Evolutionary conservation across 2,329 filamentous ascomycete genomes (phyloP).

Genomic region (Fragosphaeria purpurea): DNA sequence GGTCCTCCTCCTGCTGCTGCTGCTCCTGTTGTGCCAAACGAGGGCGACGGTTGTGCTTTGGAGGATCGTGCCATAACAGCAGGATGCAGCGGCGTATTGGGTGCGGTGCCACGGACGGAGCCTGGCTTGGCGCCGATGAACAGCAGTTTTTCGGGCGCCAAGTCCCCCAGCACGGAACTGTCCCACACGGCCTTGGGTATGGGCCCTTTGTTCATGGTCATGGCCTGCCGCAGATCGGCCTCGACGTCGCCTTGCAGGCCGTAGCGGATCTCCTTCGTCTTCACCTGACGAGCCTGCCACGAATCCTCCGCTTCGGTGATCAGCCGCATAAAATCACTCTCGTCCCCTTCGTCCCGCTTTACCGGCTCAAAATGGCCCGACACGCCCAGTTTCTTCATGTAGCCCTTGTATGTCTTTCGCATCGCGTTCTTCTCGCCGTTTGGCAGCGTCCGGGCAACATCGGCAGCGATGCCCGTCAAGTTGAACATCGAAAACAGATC

Average conservation of each 20-base stretch:
- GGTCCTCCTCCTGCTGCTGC: slow-evolving; percentile 25
- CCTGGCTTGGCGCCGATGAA: slow-evolving; percentile 26
- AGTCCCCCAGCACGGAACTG: slow-evolving; percentile 46
- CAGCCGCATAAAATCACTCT: slow-evolving; percentile 44
- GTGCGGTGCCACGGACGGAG: slow-evolving; percentile 39
- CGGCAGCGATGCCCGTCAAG: slow-evolving; percentile 45
- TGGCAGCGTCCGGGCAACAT: slow-evolving; percentile 53
- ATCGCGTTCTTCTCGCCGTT: slow-evolving; percentile 59
- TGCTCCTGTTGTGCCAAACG: background rate
- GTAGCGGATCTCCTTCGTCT: slow-evolving; percentile 43
- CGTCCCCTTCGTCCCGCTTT: slow-evolving; percentile 43
- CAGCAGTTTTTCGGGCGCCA: slow-evolving; percentile 32
- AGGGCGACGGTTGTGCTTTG: slow-evolving; percentile 21
- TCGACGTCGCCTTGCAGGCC: slow-evolving; percentile 38
- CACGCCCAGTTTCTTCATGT: slow-evolving; percentile 54
- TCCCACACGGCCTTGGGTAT: slow-evolving; percentile 49
- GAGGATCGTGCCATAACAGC: slow-evolving; percentile 21
- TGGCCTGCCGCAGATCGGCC: slow-evolving; percentile 38
- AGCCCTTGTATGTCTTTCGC: slow-evolving; percentile 58
- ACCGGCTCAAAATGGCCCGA: slow-evolving; percentile 50
- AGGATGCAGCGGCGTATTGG: slow-evolving; percentile 39
- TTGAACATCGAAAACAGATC: slow-evolving; percentile 52
- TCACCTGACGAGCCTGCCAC: slow-evolving; percentile 45
- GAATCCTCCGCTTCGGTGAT: slow-evolving; percentile 42
- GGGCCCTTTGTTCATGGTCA: slow-evolving; percentile 47